Evolutionary conservation across 192 early-diverging fungal species (phyloP).

Genomic region (Podila horticola): DNA sequence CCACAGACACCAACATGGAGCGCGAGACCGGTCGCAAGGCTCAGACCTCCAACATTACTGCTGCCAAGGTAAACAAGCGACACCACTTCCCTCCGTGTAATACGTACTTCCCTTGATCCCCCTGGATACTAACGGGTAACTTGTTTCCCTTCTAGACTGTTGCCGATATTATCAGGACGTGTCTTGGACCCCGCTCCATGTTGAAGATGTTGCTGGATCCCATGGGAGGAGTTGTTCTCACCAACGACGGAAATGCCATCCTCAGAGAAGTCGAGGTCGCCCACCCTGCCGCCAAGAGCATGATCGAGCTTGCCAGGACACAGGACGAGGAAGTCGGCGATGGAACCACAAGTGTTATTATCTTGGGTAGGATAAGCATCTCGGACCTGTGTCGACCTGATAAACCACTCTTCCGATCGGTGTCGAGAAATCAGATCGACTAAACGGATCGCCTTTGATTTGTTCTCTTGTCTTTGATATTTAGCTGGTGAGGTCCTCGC

Average conservation of each 20-base stretch:
- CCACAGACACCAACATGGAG: slow-evolving; percentile 85
- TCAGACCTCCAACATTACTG: slow-evolving; percentile 97
- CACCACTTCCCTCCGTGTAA: not conserved
- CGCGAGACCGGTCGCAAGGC: slow-evolving; percentile 96
- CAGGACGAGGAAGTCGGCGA: slow-evolving; percentile 99
- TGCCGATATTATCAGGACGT: slow-evolving; percentile 98
- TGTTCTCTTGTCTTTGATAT: not conserved
- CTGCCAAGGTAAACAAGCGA: slow-evolving; percentile 83
- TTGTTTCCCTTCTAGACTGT: slow-evolving; percentile 75
- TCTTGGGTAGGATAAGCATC: slow-evolving; percentile 75
- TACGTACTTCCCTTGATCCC: not conserved
- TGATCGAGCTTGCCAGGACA: slow-evolving; percentile 98
- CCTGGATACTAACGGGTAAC: not conserved
- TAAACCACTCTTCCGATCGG: not conserved
- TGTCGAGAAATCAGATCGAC: not conserved
- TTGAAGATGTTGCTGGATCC: slow-evolving; percentile 99
- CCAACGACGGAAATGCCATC: slow-evolving; percentile 99
- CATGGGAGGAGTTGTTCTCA: slow-evolving; percentile 99
- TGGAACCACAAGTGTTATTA: slow-evolving; percentile 98
- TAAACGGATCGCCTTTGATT: no score
- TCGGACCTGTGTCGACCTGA: not conserved
- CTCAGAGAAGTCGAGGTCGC: slow-evolving; percentile 98
- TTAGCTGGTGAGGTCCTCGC: slow-evolving; percentile 96
- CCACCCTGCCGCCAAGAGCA: slow-evolving; percentile 99
- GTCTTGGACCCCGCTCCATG: slow-evolving; percentile 98